phyloP scores from a whole-genome alignment of 192 early-diverging fungal genomes.

The Ramicandelaber brevisporus region DNA sequence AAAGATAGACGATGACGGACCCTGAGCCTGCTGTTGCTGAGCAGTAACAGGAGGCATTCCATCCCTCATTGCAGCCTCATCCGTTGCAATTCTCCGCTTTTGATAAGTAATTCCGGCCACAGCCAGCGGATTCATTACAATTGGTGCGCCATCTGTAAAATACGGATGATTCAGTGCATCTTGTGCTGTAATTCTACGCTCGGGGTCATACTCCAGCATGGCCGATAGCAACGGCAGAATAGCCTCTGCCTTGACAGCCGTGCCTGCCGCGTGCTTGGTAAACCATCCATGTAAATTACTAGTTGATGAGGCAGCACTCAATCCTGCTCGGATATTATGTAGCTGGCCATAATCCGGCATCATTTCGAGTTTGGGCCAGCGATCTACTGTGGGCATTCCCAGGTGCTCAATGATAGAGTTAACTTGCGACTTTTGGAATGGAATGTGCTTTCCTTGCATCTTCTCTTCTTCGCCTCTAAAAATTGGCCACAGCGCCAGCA shows the following conservation, averaged over 20 bases:
- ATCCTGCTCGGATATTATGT: conserved; percentile 27
- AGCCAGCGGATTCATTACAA: conserved; percentile 2
- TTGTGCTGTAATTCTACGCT: conserved; percentile 66
- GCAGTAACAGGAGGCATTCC: too few species aligned
- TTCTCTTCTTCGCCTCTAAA: conserved; percentile 55
- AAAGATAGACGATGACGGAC: too few species aligned
- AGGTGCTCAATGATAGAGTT: conserved; percentile 65
- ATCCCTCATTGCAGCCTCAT: too few species aligned
- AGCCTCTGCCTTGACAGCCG: conserved; percentile 45
- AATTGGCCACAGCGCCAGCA: conserved; percentile 62
- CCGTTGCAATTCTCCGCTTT: conserved; percentile 1
- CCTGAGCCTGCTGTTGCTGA: too few species aligned
- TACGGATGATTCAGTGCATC: conserved; percentile 79
- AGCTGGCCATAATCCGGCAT: conserved; percentile 48
- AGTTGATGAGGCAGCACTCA: background rate
- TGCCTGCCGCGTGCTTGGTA: conserved; percentile 17
- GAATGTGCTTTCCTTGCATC: conserved; percentile 59
- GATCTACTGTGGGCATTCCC: conserved; percentile 56
- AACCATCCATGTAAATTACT: conserved; percentile 17
- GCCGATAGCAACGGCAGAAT: conserved; percentile 40
- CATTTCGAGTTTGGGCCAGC: conserved; percentile 42
- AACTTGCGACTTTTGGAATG: conserved; percentile 61
- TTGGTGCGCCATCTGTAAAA: conserved; percentile 52
- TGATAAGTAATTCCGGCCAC: background rate
- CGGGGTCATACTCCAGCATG: conserved; percentile 66